Evolutionary conservation across 2,329 filamentous ascomycete species (phyloP), one percentile per base, ranked within the genome.

Genomic region (Penicillium vulpinum): DNA sequence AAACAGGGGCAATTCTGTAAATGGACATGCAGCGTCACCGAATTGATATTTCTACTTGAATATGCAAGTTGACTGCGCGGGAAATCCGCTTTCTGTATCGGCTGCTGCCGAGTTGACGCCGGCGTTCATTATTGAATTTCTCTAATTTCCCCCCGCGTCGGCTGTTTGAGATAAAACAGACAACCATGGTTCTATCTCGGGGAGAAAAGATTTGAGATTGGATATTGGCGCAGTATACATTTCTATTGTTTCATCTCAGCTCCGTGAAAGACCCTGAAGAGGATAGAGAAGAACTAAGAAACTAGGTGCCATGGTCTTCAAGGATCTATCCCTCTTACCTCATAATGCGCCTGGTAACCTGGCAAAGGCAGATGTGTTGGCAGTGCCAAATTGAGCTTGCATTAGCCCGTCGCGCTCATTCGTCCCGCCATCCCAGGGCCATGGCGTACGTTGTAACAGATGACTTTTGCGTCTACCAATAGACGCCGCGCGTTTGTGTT

Each of bases 401-500:
- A 64, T 65, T 64, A 65, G 63, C 54, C 40, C 57, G 4, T 41
- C 22, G 5, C 33, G 51, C 51, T 61, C 29, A 66, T 65, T 66
- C 57, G 64, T 33, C 29, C 33, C 8, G 18, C 1, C 0, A 54
- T 46, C 55, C 64, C 62, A 57, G 52, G 52, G 51, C 62, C 60
- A 63, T 56, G 64, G 63, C 63, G 51, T 49, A 58, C 56, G 57
- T 61, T 49, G 58, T 57, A 62, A 61, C 64, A 62, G 57, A 52
- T 66, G 64, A 66, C 63, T 58, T 18, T 55, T 54, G 51, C 51
- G 45, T 64, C 60, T 58, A 58, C 64, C 63, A 67, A 66, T 67
- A 64, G 63, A 65, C 60, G 62, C 60, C 29, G 58, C 54, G 62
- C 64, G 57, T 64, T 61, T 57, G 54, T 66, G 64, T 66, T 66